Conservation (phyloP, 352 stramenopile species). For the Pythium scleroteichum region DNA sequence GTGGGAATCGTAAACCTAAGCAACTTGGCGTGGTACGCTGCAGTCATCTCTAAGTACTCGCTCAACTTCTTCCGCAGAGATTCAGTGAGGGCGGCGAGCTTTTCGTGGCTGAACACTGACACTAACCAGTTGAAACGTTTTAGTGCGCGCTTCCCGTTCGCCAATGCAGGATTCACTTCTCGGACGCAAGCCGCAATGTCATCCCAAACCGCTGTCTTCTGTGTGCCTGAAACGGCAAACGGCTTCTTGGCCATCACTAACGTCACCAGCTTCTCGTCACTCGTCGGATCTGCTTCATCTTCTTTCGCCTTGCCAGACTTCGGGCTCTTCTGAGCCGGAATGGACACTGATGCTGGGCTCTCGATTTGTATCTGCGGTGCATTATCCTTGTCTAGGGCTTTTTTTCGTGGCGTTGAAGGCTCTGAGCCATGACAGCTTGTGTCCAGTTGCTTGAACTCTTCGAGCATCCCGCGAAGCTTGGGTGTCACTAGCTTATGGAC, state of each 20-base stretch:
- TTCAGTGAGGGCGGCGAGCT: not conserved
- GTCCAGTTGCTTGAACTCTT: not conserved
- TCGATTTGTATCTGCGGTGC: no score
- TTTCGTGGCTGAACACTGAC: not conserved
- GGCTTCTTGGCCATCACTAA: slow-evolving; percentile 3
- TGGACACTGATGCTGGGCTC: no score
- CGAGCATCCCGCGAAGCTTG: not conserved
- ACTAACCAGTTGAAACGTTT: slow-evolving; percentile 3
- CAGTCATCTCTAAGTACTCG: not conserved
- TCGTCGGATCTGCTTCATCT: not conserved
- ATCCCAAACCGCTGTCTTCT: not conserved
- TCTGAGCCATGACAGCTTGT: not conserved
- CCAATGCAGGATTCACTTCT: not conserved
- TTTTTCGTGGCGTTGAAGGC: not conserved
- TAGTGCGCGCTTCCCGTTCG: not conserved
- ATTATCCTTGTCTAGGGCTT: not conserved
- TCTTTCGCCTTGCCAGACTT: no score
- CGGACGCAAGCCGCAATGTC: not conserved
- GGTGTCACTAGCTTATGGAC: not conserved
- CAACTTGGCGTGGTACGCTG: not conserved
- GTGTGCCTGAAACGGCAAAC: not conserved
- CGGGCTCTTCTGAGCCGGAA: no score
- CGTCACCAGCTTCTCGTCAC: slow-evolving; percentile 1
- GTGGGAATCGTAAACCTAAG: no score
- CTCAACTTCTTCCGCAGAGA: slow-evolving; percentile 1